Base-by-base conservation (phyloP, 2,329 filamentous ascomycete genomes). In the Pseudogymnoascus sp. region DNA sequence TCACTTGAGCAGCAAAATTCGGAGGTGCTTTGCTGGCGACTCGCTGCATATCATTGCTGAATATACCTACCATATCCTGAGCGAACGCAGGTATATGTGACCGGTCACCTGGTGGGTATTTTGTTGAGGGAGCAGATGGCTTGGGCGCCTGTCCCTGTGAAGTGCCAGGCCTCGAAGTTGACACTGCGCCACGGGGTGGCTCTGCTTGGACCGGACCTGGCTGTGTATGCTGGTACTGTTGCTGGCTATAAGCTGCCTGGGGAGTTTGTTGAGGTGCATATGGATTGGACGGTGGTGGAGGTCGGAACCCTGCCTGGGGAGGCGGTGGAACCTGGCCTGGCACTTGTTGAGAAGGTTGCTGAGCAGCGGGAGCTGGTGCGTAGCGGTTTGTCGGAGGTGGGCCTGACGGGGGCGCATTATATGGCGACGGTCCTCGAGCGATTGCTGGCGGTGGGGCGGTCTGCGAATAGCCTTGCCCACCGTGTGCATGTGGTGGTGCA, bases 1-100 rank as follows among this genome's bases (percentile, higher is more conserved):
- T 90, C 19, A 99, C 92, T 74, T 98, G 93, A 12, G 87, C 83
- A 66, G 90, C 88, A 78, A 95, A 97, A 14, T 88, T 87, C n/a
- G 88, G 81, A 16, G 95, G 95, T 0, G 95, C 95, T 69, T 91
- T 89, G 33, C 87, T 79, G 65, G 93, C 93, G 62, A 99, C 90
- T 35, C 92, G 89, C 70, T 93, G 88, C 85, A 98, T 92, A 70
- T 98, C 93, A 33, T 84, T 83, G 62, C 81, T 88, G 59, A 99
- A 82, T 38, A 96, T 84, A 61, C 96, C 90, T 62, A 90, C 92
- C 69, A 99, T 82, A 60, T 85, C 87, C 73, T 89, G 87, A 12
- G 93, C 91, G 61, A 81, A 81, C 11, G 85, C 75, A 0, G 93
- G 90, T 64, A 99, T 96, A 75, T 98, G 92, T 19, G 89, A 91